phyloP scores from a whole-genome alignment of 2,329 filamentous ascomycete species.

The Harringtonia lauricola region DNA sequence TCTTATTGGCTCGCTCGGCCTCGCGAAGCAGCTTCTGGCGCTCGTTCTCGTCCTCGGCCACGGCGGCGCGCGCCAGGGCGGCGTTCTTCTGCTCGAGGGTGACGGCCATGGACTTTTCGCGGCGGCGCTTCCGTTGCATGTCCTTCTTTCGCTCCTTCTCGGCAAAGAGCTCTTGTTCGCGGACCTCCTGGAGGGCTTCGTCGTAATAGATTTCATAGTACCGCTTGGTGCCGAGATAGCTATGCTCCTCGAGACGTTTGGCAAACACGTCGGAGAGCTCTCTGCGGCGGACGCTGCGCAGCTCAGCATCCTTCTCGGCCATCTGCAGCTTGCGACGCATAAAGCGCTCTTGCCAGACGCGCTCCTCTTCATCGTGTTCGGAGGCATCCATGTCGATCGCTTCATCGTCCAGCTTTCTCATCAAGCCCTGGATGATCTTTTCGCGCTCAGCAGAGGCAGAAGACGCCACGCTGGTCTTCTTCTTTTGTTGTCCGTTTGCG shows the following conservation, averaged over 20 bases:
- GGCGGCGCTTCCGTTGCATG: slow-evolving; percentile 93
- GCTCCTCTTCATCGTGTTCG: slow-evolving; percentile 31
- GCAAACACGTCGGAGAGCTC: slow-evolving; percentile 49
- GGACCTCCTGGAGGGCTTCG: slow-evolving; percentile 74
- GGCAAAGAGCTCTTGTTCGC: slow-evolving; percentile 78
- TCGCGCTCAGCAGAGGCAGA: slow-evolving; percentile 43
- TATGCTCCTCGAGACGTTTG: slow-evolving; percentile 56
- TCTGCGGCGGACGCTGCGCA: slow-evolving; percentile 49
- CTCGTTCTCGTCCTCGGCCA: slow-evolving; percentile 73
- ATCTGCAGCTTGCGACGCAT: slow-evolving; percentile 62
- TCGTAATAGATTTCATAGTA: slow-evolving; percentile 70
- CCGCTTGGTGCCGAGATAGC: slow-evolving; percentile 60
- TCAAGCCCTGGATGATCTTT: slow-evolving; percentile 56
- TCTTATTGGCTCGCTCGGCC: slow-evolving; percentile 83
- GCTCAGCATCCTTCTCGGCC: slow-evolving; percentile 43
- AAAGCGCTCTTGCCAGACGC: slow-evolving; percentile 40
- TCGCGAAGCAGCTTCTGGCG: slow-evolving; percentile 71
- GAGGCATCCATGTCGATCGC: slow-evolving; percentile 31
- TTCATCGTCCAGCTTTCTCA: slow-evolving; percentile 34
- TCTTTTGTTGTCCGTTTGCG: slow-evolving; percentile 45
- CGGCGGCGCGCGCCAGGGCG: slow-evolving; percentile 65
- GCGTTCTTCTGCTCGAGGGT: slow-evolving; percentile 85
- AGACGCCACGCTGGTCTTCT: slow-evolving; percentile 25
- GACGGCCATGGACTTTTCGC: slow-evolving; percentile 91
- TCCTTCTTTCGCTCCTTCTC: slow-evolving; percentile 99